phyloP scores from a whole-genome alignment of 805 yeast species.

The Wickerhamomyces sydowiorum region DNA sequence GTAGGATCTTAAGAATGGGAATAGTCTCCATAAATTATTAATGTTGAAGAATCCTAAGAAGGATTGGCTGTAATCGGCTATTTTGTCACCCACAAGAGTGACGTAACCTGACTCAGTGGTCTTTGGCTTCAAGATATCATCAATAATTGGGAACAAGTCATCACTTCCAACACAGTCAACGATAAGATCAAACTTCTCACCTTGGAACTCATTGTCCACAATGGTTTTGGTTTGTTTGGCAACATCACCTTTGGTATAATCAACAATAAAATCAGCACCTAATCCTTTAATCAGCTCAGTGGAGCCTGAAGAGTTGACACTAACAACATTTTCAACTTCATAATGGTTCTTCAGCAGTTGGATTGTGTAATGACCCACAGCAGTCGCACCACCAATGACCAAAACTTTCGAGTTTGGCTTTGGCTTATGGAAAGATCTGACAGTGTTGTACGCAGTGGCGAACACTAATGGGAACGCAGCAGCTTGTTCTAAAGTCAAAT shows the following conservation, averaged over 20 bases:
- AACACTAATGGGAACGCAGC: slow-evolving; percentile 61
- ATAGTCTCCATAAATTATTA: slow-evolving; percentile 4
- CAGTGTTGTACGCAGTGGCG: slow-evolving; percentile 52
- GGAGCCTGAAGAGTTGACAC: slow-evolving; percentile 48
- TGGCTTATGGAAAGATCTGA: slow-evolving; percentile 27
- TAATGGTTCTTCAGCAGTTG: slow-evolving; percentile 49
- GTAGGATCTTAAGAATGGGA: slow-evolving; percentile 12
- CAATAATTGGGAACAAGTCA: slow-evolving; percentile 39
- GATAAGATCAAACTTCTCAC: slow-evolving; percentile 52
- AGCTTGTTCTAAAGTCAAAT: slow-evolving; percentile 40
- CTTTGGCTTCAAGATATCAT: slow-evolving; percentile 39
- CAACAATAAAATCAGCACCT: slow-evolving; percentile 55
- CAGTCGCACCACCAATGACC: slow-evolving; percentile 69
- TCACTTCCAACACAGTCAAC: slow-evolving; percentile 61
- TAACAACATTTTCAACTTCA: slow-evolving; percentile 46
- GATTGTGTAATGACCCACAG: slow-evolving; percentile 53
- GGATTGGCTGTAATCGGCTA: slow-evolving; percentile 22
- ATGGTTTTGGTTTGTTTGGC: slow-evolving; percentile 20
- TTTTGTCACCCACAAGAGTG: slow-evolving; percentile 53
- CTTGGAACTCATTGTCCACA: slow-evolving; percentile 22
- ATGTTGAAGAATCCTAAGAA: slow-evolving; percentile 4
- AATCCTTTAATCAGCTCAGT: slow-evolving; percentile 32
- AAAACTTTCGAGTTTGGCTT: slow-evolving; percentile 43
- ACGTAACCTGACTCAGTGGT: slow-evolving; percentile 42
- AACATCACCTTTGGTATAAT: slow-evolving; percentile 44